Evolutionary conservation across 148 eudicot genomes (phyloP).

Genomic region (Cornus suecica): DNA sequence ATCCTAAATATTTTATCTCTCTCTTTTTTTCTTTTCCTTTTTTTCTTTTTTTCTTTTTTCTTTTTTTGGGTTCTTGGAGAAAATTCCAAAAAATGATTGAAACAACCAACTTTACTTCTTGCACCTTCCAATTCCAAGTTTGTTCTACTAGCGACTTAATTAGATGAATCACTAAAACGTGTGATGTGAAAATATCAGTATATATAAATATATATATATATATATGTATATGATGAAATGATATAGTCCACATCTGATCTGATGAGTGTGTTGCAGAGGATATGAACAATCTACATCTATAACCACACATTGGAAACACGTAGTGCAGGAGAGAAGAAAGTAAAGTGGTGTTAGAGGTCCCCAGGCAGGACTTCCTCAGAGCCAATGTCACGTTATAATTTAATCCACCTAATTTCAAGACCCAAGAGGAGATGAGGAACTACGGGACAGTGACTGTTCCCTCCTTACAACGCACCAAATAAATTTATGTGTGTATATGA

Average conservation of each 20-base stretch:
- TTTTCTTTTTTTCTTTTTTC: no score
- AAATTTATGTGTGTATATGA: not conserved
- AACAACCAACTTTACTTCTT: no score
- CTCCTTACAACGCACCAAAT: not conserved
- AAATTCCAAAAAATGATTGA: no score
- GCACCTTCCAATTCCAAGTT: not conserved
- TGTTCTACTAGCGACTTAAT: not conserved
- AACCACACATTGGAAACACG: constrained; percentile 16
- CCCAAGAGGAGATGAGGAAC: constrained; percentile 16
- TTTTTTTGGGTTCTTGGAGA: no score
- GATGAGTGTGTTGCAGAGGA: not conserved
- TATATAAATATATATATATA: no score
- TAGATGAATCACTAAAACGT: no score
- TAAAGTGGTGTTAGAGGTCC: constrained; percentile 13
- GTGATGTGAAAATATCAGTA: not conserved
- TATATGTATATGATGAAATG: not conserved
- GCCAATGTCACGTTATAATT: constrained; percentile 16
- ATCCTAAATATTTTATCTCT: no score
- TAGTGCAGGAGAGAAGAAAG: constrained; percentile 5
- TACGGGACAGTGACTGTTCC: constrained; percentile 22
- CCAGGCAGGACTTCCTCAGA: constrained; percentile 26
- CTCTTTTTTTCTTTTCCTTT: no score
- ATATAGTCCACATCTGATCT: constrained; percentile 7
- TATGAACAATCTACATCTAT: not conserved
- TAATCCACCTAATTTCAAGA: constrained; percentile 18